Evolutionary conservation across 495 filamentous ascomycete genomes (phyloP).

Genomic region (Aspergillus biplanus): DNA sequence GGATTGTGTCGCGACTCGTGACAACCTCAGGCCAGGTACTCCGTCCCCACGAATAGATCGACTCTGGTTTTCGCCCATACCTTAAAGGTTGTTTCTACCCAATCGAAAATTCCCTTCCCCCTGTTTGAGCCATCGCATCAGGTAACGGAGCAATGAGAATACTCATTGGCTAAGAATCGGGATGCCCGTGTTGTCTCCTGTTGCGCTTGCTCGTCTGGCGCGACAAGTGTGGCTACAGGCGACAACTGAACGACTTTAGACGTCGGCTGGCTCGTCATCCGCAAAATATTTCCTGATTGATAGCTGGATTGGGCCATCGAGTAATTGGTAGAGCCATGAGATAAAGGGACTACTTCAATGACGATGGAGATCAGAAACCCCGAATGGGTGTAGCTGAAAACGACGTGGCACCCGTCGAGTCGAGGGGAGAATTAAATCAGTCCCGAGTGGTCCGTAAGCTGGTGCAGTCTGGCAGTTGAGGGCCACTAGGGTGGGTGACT

Average conservation of each 20-base stretch:
- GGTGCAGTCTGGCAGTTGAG: conserved; percentile 22
- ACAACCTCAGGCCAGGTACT: conserved; percentile 4
- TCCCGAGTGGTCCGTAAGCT: conserved; percentile 27
- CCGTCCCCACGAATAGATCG: too few species aligned
- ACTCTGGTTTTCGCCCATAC: not conserved
- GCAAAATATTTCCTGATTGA: conserved; percentile 16
- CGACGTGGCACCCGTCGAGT: conserved; percentile 35
- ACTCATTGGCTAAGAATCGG: not conserved
- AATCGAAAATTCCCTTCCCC: not conserved
- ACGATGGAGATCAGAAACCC: conserved; percentile 19
- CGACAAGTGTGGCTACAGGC: conserved; percentile 13
- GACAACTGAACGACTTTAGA: conserved; percentile 16
- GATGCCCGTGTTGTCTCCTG: not conserved
- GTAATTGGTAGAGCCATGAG: not conserved
- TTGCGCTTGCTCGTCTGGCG: conserved; percentile 11
- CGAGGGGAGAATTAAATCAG: conserved; percentile 21
- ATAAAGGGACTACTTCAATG: not conserved
- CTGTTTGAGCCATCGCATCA: not conserved
- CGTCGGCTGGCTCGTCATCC: conserved; percentile 20
- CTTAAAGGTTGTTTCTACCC: not conserved
- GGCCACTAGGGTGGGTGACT: conserved; percentile 3
- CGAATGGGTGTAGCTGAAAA: conserved; percentile 28
- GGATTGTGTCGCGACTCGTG: conserved; percentile 9
- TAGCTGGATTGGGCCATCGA: conserved; percentile 10
- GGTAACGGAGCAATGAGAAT: not conserved